phyloP scores from a whole-genome alignment of 2,329 filamentous ascomycete species.

The Xylariaceae sp. region DNA sequence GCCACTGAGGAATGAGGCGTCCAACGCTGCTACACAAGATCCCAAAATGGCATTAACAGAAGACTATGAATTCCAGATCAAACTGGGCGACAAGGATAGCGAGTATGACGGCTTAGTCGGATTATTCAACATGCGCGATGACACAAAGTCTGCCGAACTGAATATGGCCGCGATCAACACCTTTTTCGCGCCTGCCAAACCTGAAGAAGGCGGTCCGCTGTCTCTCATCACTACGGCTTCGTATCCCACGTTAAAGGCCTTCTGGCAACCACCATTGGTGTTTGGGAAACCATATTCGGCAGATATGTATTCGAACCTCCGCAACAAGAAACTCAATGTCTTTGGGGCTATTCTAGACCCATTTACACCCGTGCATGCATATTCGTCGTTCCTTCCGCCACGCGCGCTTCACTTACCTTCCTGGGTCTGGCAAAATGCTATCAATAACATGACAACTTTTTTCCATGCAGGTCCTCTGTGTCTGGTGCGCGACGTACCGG shows the following conservation, averaged over 20 bases:
- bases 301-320: not conserved
- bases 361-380: slow-evolving; percentile 34
- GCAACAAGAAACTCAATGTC: slow-evolving; percentile 14
- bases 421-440: slow-evolving; percentile 36
- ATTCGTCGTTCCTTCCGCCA: slow-evolving; percentile 32
- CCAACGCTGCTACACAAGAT: not conserved
- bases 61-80: slow-evolving; percentile 33
- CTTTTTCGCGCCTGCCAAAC: slow-evolving; percentile 15
- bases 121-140: slow-evolving; percentile 30
- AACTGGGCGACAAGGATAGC: slow-evolving; percentile 33
- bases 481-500: slow-evolving; percentile 21
- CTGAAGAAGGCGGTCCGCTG: slow-evolving; percentile 5
- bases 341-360: slow-evolving; percentile 36
- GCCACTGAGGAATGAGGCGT: slow-evolving; percentile 20
- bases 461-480: slow-evolving; percentile 36
- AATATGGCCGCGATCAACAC: slow-evolving; percentile 26
- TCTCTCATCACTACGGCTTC: slow-evolving; percentile 12
- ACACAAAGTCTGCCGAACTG: slow-evolving; percentile 14
- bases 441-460: slow-evolving; percentile 38
- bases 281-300: no score
- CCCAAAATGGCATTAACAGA: not conserved
- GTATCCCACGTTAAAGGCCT: slow-evolving; percentile 27
- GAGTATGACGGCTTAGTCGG: slow-evolving; percentile 37
- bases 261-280: slow-evolving; percentile 18
- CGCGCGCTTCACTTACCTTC: slow-evolving; percentile 26